These are phyloP conservation scores for Mycena vulgaris DNA, from an alignment of 768 basidiomycete species.

Conservation along the genomic window DNA sequence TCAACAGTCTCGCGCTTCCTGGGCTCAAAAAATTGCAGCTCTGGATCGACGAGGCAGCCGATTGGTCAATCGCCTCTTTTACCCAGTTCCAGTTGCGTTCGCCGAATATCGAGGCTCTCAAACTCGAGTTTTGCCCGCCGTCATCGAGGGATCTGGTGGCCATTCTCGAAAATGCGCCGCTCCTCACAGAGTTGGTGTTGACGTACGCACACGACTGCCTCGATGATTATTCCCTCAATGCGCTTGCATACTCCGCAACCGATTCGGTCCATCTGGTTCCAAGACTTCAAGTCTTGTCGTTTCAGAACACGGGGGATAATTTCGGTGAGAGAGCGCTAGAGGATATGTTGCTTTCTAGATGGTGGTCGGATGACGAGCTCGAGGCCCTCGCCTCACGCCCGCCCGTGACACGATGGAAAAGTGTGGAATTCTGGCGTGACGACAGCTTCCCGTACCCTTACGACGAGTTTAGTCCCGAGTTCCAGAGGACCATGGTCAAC, in stretches of 20 bases:
- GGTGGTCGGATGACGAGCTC: slow-evolving; percentile 12
- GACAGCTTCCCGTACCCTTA: no score
- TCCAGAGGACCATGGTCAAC: no score
- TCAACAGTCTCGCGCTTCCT: no score
- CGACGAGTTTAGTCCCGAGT: no score
- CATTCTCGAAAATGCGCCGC: no score
- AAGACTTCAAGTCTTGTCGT: not conserved
- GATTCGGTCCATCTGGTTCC: not conserved
- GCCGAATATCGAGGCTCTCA: no score
- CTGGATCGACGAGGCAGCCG: no score
- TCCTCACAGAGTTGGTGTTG: not conserved
- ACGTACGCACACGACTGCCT: not conserved
- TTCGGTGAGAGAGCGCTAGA: not conserved
- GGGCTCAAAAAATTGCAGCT: no score
- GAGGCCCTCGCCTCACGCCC: not conserved
- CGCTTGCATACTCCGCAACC: not conserved
- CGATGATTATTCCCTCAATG: slow-evolving; percentile 3
- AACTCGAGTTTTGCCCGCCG: no score
- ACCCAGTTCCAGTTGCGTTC: no score
- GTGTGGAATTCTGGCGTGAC: not conserved
- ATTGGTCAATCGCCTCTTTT: no score
- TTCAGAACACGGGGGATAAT: not conserved
- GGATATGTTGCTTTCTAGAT: slow-evolving; percentile 10
- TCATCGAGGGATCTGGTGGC: no score
- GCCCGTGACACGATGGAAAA: slow-evolving; percentile 8